These are phyloP conservation scores for Pulicaria dysenterica DNA, from an alignment of 129 eudicot genomes.

Conservation along the genomic window DNA sequence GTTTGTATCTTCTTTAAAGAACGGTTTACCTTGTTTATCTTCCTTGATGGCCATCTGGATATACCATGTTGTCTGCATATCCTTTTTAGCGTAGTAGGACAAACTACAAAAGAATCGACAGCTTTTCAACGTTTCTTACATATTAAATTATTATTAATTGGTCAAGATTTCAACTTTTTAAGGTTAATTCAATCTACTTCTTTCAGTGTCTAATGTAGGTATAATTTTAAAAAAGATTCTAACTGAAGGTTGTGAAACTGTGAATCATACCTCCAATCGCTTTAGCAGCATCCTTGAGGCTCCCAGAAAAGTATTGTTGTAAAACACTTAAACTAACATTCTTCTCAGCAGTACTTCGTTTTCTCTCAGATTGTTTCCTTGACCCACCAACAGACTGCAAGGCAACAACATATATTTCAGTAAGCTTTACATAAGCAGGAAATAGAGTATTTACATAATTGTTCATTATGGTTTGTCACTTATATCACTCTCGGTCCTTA, in stretches of 20 bases:
- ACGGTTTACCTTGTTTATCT: slow-evolving; percentile 92
- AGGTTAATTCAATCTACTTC: neutral
- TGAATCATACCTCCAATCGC: slow-evolving; percentile 78
- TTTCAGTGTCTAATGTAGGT: neutral
- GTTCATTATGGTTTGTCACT: too few species aligned
- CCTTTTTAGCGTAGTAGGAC: slow-evolving; percentile 95
- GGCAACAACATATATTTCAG: neutral
- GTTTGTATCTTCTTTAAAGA: slow-evolving; percentile 81
- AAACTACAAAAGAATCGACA: slow-evolving; percentile 54
- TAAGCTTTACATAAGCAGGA: too few species aligned
- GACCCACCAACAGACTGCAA: slow-evolving; percentile 50
- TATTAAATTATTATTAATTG: too few species aligned
- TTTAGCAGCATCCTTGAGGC: slow-evolving; percentile 95
- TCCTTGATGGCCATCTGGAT: slow-evolving; percentile 97
- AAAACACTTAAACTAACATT: slow-evolving; percentile 74
- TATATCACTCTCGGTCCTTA: too few species aligned
- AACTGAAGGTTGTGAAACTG: neutral
- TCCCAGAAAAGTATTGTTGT: slow-evolving; percentile 90
- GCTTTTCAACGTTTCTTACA: neutral
- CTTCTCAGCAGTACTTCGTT: slow-evolving; percentile 72
- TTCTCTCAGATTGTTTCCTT: slow-evolving; percentile 58
- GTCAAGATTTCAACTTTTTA: neutral
- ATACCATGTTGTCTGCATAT: slow-evolving; percentile 94
- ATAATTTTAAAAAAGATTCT: neutral
- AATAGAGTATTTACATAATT: too few species aligned